Evolutionary conservation across 208 protist genomes (phyloP).

Genomic region (Zelonia costaricensis): DNA sequence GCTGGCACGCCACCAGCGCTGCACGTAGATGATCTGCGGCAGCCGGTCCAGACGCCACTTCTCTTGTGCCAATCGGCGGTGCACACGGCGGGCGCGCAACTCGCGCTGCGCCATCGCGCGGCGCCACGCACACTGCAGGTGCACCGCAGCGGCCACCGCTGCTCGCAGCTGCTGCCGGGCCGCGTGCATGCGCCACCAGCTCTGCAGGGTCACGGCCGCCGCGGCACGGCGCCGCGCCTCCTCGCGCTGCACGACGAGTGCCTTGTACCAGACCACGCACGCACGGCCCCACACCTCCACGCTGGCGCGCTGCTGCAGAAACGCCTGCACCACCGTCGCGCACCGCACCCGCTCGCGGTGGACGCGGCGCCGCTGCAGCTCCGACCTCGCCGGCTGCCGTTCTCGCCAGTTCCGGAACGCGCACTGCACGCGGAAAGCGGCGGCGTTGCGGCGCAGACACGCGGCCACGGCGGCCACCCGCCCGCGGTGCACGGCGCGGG

Average conservation of each 20-base stretch:
- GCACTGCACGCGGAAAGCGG: constrained; percentile 35
- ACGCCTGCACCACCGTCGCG: constrained; percentile 36
- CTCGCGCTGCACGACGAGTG: constrained; percentile 15
- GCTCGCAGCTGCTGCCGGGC: not conserved
- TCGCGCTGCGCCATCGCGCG: constrained; percentile 16
- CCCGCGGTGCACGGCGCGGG: not conserved
- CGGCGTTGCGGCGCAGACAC: constrained; percentile 18
- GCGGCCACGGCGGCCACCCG: constrained; percentile 12
- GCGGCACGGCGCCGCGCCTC: constrained; percentile 15
- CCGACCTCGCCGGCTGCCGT: constrained; percentile 11
- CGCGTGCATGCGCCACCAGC: constrained; percentile 49
- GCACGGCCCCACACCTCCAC: constrained; percentile 37
- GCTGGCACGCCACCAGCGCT: constrained; percentile 49
- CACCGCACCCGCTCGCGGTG: constrained; percentile 22
- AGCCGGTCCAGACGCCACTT: constrained; percentile 7
- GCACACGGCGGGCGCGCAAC: constrained; percentile 30
- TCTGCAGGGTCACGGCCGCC: constrained; percentile 44
- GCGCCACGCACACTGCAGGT: constrained; percentile 19
- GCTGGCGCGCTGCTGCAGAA: constrained; percentile 36
- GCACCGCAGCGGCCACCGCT: not conserved
- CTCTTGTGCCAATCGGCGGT: constrained; percentile 37
- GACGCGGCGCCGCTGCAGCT: constrained; percentile 26
- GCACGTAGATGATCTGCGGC: constrained; percentile 23
- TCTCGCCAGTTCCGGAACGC: constrained; percentile 38
- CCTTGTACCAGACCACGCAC: constrained; percentile 20